Evolutionary conservation across 495 filamentous ascomycete species (phyloP), one percentile per base, ranked within the genome.

Genomic region (Penicillium coprophilum): DNA sequence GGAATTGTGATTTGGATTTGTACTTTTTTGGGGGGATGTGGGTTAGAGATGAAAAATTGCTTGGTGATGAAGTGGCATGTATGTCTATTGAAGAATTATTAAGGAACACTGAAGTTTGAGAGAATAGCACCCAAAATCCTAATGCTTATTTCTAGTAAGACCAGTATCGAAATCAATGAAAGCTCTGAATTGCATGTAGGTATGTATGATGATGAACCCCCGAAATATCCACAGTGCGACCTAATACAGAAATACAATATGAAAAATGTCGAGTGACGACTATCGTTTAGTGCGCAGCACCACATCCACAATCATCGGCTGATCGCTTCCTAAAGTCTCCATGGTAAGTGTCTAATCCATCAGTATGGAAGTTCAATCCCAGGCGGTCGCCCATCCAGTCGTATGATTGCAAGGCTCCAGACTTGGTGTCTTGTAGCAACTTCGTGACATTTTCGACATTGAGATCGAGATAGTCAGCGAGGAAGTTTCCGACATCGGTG

Each of bases 401-500:
- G 44, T 62, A 63, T 21, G 64, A 39, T 15, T 63, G 53, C 10
- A 48, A 23, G 40, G 40, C 6, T 24, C 57, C 60, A 32, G 58
- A 45, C 19, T 65, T 62, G 8, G 89, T 87, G 52, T 87, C 73
- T 40, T 76, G 79, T 39, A 97, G 77, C 68, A 89, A 82, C 63
- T 83, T 79, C 3, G 92, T 96, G 40, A 96, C 82, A 20, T 76
- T 74, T 0, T 87, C 81, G 1, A 96, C 79, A 63, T 96, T 86
- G 15, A 97, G 79, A 46, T 83, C 85, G 1, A 98, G 80, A 64
- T 93, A 98, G 11, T 84, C 76, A 17, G 82, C 74, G 20, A 98
- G 72, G 70, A 96, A 97, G 30, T 78, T 71, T 13, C 94, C 94
- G 4, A 98, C 79, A 12, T 97, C 90, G 4, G 89, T 98, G 67